Percentiles rank a stretch among this genome's conserved stretches.
These are phyloP conservation scores for Vaccinium corymbosum DNA, from an alignment of 148 eudicot genomes.

Conservation along the genomic window DNA sequence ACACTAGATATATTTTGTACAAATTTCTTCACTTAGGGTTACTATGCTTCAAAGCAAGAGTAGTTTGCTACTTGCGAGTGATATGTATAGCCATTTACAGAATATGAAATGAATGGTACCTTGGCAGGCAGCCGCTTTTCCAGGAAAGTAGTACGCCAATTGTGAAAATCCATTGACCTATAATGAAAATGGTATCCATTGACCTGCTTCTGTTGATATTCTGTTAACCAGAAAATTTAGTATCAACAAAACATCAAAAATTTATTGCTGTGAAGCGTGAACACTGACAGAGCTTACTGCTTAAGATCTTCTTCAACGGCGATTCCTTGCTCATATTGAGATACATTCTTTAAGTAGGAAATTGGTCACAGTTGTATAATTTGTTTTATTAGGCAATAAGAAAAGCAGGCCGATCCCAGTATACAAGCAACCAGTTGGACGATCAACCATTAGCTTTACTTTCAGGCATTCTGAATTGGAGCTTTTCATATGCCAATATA, in stretches of 20 bases:
- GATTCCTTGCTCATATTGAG: background rate
- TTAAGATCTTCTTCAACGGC: background rate
- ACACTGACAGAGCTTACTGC: background rate
- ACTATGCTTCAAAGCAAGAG: background rate
- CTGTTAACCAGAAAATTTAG: background rate
- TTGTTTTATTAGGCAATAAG: background rate
- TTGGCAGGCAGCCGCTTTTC: background rate
- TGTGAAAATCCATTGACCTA: no score
- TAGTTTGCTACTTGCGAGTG: background rate
- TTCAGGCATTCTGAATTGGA: background rate
- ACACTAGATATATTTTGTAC: background rate
- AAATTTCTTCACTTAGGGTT: background rate
- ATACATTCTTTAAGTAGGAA: background rate
- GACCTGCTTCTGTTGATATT: background rate
- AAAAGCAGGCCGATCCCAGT: background rate
- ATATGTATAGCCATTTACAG: background rate
- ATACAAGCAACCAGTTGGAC: background rate
- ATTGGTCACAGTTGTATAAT: background rate
- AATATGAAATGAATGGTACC: background rate
- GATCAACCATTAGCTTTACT: background rate
- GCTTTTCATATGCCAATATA: background rate
- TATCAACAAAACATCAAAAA: background rate
- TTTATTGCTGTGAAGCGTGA: background rate
- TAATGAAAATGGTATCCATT: background rate
- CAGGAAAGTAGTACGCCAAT: background rate